phyloP scores from a whole-genome alignment of 768 basidiomycete species.

The Leucocoprinus birnbaumii region DNA sequence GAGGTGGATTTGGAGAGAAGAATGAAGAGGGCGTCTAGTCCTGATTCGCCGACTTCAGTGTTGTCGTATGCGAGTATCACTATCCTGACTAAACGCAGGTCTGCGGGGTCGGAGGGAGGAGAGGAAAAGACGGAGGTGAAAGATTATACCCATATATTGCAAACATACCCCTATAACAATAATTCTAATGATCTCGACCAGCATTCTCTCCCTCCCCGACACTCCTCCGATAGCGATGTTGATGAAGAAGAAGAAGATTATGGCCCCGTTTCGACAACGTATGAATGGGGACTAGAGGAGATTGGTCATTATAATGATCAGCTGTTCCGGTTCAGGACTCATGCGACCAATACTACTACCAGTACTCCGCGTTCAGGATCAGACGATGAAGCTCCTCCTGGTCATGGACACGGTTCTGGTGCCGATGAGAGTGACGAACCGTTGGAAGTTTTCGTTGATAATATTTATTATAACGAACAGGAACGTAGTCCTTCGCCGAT shows the following conservation, averaged over 20 bases:
- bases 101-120: background rate
- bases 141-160: background rate
- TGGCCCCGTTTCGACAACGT: background rate
- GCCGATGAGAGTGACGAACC: too few relatives aligned
- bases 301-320: constrained; percentile 1
- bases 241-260: background rate
- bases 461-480: background rate
- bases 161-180: background rate
- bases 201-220: background rate
- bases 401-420: too few relatives aligned
- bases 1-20: background rate
- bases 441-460: constrained; percentile 10
- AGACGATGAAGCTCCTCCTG: too few relatives aligned
- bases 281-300: background rate
- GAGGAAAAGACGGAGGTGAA: background rate
- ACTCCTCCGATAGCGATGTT: background rate
- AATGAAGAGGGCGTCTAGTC: background rate
- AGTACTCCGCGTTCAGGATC: background rate
- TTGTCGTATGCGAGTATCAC: constrained; percentile 1
- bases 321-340: background rate
- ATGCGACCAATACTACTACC: background rate
- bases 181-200: background rate
- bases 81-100: background rate
- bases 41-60: background rate
- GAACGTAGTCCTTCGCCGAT: constrained; percentile 11